These are phyloP conservation scores for Sedum album DNA, from an alignment of 164 flowering plant species.

Conservation along the genomic window DNA sequence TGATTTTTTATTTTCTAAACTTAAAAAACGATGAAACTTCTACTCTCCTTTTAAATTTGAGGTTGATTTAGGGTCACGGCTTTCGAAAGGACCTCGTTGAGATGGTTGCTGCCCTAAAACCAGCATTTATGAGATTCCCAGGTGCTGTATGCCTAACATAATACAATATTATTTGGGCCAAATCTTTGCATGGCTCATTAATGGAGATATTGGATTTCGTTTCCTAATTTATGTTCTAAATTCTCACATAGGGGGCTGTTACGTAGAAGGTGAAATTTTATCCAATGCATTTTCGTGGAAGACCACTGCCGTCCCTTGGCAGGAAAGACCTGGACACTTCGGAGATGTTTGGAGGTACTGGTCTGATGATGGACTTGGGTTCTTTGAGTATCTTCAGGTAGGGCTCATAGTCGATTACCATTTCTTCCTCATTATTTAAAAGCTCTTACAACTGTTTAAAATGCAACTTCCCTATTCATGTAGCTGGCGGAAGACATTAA, in stretches of 20 bases:
- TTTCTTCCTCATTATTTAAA: neutral
- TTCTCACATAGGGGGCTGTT: constrained; percentile 21
- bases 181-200: neutral
- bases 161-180: neutral
- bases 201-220: no score
- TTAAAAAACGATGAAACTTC: neutral
- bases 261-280: constrained; percentile 84
- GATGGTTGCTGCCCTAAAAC: constrained; percentile 60
- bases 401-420: neutral
- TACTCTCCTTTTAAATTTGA: constrained; percentile 2
- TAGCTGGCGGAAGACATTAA: constrained; percentile 84
- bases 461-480: neutral
- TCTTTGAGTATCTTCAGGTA: constrained; percentile 84
- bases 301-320: constrained; percentile 84
- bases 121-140: constrained; percentile 86
- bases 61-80: constrained; percentile 62
- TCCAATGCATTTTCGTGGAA: constrained; percentile 94
- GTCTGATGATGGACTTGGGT: constrained; percentile 96
- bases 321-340: constrained; percentile 90
- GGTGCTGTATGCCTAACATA: constrained; percentile 27
- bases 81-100: constrained; percentile 59
- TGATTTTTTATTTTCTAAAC: neutral
- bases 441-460: neutral
- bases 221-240: neutral
- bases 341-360: constrained; percentile 93